A percentile compares a stretch with the other conserved stretches of the same genome.
Evolutionary conservation across 805 yeast genomes (phyloP).

Genomic region (Metschnikowia kunwiensis): DNA sequence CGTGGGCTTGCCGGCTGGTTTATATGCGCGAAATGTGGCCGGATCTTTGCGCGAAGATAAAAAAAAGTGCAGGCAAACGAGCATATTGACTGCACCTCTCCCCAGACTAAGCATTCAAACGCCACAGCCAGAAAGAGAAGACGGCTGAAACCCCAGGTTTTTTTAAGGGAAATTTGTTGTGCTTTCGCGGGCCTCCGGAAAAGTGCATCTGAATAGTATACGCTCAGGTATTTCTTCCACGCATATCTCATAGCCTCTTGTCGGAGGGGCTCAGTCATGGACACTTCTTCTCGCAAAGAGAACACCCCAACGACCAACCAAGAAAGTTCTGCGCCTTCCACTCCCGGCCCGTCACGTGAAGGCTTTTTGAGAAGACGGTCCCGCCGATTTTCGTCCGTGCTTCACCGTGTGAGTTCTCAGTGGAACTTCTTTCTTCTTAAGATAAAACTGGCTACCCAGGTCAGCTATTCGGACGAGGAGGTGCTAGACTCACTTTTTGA

Average conservation of each 20-base stretch:
- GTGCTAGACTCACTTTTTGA: conserved; percentile 49
- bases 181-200: background rate
- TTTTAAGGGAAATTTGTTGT: too few species aligned
- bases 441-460: conserved; percentile 46
- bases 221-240: background rate
- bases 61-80: too few species aligned
- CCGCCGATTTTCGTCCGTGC: conserved; percentile 24
- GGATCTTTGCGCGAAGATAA: too few species aligned
- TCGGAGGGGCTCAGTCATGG: conserved; percentile 12
- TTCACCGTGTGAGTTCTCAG: conserved; percentile 39
- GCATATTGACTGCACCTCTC: too few species aligned
- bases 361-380: conserved; percentile 1
- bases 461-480: conserved; percentile 48
- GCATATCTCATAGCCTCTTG: conserved; percentile 5
- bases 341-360: conserved; percentile 6
- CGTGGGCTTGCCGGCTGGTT: too few species aligned
- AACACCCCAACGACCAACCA: conserved; percentile 14
- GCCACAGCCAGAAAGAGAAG: too few species aligned
- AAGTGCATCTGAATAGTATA: too few species aligned
- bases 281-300: conserved; percentile 12
- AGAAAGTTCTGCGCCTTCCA: conserved; percentile 12
- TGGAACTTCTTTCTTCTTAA: conserved; percentile 33
- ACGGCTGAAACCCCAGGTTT: too few species aligned
- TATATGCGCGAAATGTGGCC: too few species aligned
- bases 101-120: too few species aligned